Base-by-base conservation (phyloP, 176 grass and related monocot genomes). In the Musa schizocarpa region DNA sequence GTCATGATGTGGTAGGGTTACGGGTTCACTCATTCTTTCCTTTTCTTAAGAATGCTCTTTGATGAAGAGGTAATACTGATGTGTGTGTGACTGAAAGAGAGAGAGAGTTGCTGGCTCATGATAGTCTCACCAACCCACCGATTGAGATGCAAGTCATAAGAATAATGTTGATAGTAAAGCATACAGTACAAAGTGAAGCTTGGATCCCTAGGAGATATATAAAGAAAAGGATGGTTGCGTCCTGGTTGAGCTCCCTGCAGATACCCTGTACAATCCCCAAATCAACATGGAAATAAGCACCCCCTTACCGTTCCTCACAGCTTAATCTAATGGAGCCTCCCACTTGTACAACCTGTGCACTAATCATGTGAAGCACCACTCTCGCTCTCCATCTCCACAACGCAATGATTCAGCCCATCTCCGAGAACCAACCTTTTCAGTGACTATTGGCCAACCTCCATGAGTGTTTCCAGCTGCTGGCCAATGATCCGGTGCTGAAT, bases 361-460 rank as follows among this genome's bases (percentile, higher is more conserved):
- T 58, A 62, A 80, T 80, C 57, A 80, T 80, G 78, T 34, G 78
- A 64, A 71, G 68, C 78, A 80, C 69, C 52, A 11, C 67, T 50
- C 34, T 69, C 67, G 1, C 12, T 50, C 24, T 27, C 50, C 11
- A 9, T 10, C 58, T 50, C 43, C 43, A 2, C 20, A 12, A 16
- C 17, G 68, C 68, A 70, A 70, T 70, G 43, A 70, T 70, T 50
- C 68, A 51, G 20, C 10, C 66, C 77, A 79, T 79, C 51, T 54
- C 17, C 12, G 75, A 64, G 59, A 52, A 59, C 27, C 24, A 50
- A 1, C 22, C 8, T 12, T 43, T 50, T 52, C 34, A 0, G 4
- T 6, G 34, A 43, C 34, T 43, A 6, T 43, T 43, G 34, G 34
- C 34, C 34, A 43, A 43, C 34, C 34, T 43, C 34, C 34, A 43